These are phyloP conservation scores for Skeletonema menzelii DNA, from an alignment of 108 stramenopile genomes.

Conservation along the genomic window DNA sequence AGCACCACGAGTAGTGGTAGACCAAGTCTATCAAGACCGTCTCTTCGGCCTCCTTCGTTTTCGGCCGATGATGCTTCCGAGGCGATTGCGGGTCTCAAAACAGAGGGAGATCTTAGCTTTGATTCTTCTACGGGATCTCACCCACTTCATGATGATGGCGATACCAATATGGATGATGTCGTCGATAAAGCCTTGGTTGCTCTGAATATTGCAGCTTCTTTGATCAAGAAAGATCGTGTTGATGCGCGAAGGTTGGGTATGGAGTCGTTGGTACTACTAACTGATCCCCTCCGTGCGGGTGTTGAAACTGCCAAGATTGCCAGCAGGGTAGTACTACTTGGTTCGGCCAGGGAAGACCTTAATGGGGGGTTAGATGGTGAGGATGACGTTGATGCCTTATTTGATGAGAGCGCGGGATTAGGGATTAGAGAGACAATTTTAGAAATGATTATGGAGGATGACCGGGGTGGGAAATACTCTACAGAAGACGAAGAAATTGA, in stretches of 20 bases:
- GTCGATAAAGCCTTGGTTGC: constrained; percentile 75
- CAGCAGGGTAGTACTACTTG: constrained; percentile 78
- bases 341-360: constrained; percentile 53
- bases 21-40: constrained; percentile 17
- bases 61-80: constrained; percentile 39
- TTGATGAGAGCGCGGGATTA: constrained; percentile 74
- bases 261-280: constrained; percentile 77
- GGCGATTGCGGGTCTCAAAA: constrained; percentile 37
- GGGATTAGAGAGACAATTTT: constrained; percentile 83
- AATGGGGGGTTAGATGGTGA: constrained; percentile 39
- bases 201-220: constrained; percentile 73
- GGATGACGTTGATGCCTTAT: constrained; percentile 52
- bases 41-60: constrained; percentile 33
- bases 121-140: constrained; percentile 47
- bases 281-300: constrained; percentile 80
- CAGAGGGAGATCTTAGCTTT: constrained; percentile 46
- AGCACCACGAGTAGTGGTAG: neutral
- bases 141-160: constrained; percentile 20
- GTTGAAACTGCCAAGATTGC: constrained; percentile 75
- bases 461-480: constrained; percentile 36
- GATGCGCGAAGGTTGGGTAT: constrained; percentile 82
- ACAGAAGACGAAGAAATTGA: constrained; percentile 52
- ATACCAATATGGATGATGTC: constrained; percentile 57
- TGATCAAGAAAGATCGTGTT: constrained; percentile 86
- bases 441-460: constrained; percentile 80